These are phyloP conservation scores for Smithsoniella earleae DNA, from an alignment of 163 green algal species.

Conservation along the genomic window DNA sequence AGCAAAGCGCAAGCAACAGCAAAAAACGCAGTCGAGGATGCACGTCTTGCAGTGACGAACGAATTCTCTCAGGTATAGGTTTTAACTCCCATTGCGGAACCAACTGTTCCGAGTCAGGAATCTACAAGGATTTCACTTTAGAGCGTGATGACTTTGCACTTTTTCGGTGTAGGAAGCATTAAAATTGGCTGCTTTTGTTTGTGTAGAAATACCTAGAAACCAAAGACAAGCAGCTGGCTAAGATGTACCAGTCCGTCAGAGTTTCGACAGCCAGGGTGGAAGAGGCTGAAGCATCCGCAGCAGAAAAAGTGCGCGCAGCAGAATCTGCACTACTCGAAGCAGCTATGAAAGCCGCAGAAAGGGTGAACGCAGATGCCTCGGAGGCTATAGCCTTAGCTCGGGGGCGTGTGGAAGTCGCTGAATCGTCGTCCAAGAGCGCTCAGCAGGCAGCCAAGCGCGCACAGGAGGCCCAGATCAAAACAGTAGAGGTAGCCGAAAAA, in stretches of 20 bases:
- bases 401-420: background rate
- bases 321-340: background rate
- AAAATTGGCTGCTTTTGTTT: too few species aligned
- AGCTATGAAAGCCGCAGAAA: background rate
- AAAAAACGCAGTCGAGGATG: background rate
- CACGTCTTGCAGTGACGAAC: background rate
- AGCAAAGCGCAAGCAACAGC: background rate
- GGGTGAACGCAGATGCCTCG: background rate
- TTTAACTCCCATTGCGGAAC: too few species aligned
- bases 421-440: background rate
- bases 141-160: too few species aligned
- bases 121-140: too few species aligned
- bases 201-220: conserved; percentile 17
- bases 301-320: background rate
- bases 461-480: conserved; percentile 4
- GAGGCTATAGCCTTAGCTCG: background rate
- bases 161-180: too few species aligned
- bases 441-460: background rate
- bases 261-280: background rate
- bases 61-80: background rate
- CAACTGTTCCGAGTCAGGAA: too few species aligned
- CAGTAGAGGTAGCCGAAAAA: background rate
- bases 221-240: conserved; percentile 1
- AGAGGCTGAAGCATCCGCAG: background rate
- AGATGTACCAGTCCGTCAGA: conserved; percentile 5